Percentiles rank a stretch among this genome's conserved stretches.
Evolutionary conservation across 768 basidiomycete species (phyloP).

Genomic region (Hygrophoropsis aurantiaca): DNA sequence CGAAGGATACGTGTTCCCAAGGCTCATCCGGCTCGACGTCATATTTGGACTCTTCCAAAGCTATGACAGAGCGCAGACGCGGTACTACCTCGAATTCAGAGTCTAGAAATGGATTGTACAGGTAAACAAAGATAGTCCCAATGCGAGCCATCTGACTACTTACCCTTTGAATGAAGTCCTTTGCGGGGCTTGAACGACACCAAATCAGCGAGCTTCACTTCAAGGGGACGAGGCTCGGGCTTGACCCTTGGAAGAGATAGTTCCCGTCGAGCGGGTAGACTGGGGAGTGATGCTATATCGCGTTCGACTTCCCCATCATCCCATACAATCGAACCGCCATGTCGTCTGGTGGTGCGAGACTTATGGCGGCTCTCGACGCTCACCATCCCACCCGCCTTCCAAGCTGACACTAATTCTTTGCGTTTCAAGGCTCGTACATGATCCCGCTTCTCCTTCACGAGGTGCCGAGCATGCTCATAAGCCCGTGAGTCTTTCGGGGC

Average conservation of each 20-base stretch:
- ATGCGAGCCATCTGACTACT: background rate
- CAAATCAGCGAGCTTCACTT: slow-evolving; percentile 26
- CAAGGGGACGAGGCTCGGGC: slow-evolving; percentile 9
- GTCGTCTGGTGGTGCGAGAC: slow-evolving; percentile 20
- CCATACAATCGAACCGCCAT: slow-evolving; percentile 26
- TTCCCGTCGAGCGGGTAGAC: background rate
- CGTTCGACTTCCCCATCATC: slow-evolving; percentile 19
- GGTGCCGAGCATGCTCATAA: slow-evolving; percentile 32
- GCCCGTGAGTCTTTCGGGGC: slow-evolving; percentile 30
- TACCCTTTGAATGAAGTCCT: background rate
- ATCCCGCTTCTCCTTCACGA: slow-evolving; percentile 30
- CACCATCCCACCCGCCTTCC: slow-evolving; percentile 19
- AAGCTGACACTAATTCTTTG: slow-evolving; percentile 24
- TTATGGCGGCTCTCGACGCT: background rate
- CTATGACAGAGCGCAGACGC: slow-evolving; percentile 30
- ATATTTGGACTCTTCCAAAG: slow-evolving; percentile 21
- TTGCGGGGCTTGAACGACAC: slow-evolving; percentile 13
- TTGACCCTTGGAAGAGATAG: slow-evolving; percentile 3
- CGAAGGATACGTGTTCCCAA: slow-evolving; percentile 32
- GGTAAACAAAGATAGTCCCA: background rate
- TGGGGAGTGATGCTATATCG: background rate
- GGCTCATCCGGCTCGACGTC: slow-evolving; percentile 24
- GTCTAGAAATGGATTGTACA: slow-evolving; percentile 8
- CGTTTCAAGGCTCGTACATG: slow-evolving; percentile 29
- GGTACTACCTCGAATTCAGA: slow-evolving; percentile 30